Evolutionary conservation across 371 early-diverging fungal species (phyloP), one percentile per base, ranked within the genome.

Genomic region (Umbelopsis sp.): DNA sequence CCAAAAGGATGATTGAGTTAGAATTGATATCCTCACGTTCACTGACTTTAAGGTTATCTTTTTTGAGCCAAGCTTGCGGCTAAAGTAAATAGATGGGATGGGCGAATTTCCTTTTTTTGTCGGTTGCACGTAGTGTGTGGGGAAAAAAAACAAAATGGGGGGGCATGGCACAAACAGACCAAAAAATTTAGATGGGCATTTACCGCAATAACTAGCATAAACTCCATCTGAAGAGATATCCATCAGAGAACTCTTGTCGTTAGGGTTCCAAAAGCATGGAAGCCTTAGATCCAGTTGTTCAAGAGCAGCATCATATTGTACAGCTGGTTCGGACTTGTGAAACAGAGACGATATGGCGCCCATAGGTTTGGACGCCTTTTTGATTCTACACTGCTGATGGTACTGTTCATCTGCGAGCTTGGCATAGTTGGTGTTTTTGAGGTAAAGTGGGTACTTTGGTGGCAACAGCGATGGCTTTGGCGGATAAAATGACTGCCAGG

Each of bases 201-300:
- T 77, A 79, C 83, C 83, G 45, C 70, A 83, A 69, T 92, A 92
- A 48, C 68, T 77, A 44, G 89, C 80, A 41, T 84, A 82, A 29
- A 90, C 69, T 20, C 84, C 86, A 53, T 82, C 82, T 24, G 76
- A 74, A 2, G 83, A 79, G 12, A 92, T 74, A 46, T 86, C 85
- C 11, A 90, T 74, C 65, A 84, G 79, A 7, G 78, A 71, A 3
- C 84, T 86, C 70, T 90, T 91, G 66, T 90, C 91, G 48, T 80
- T 81, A 4, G 70, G 63, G 66, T 87, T 91, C 92, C 91, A 92
- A 24, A 75, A 71, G 2, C 87, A 80, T 9, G 92, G 92, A 35
- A 90, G 72, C 50, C 76, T 69, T 24, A 82, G 68, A 50, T 80
- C 79, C 11, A 79, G 50, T 22, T 72, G 48, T 63, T 72, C 74